Conservation (phyloP, 1,284 basidiomycete species). For the Schizopora paradoxa region DNA sequence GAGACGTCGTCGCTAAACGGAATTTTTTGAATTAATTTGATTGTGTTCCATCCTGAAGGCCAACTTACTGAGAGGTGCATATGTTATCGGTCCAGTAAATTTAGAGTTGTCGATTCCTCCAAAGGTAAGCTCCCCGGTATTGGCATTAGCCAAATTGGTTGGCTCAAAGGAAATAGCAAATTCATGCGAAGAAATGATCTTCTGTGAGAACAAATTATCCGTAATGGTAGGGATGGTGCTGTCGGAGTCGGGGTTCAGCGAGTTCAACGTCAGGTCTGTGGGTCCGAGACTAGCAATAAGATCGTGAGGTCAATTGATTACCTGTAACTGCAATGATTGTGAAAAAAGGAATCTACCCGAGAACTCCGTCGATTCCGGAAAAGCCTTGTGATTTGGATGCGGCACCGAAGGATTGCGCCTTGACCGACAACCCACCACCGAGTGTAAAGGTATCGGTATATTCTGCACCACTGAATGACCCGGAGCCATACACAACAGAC, state of each 20-base stretch:
- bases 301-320: constrained; percentile 43
- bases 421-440: constrained; percentile 25
- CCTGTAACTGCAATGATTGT: too few relatives aligned
- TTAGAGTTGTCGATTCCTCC: constrained; percentile 18
- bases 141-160: constrained; percentile 10
- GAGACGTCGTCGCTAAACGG: constrained; percentile 35
- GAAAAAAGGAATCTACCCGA: too few relatives aligned
- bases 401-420: constrained; percentile 35
- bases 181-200: constrained; percentile 36
- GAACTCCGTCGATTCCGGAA: constrained; percentile 21
- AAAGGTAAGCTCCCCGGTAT: constrained; percentile 21
- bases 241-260: constrained; percentile 12
- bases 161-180: constrained; percentile 51
- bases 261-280: constrained; percentile 23
- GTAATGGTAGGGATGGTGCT: constrained; percentile 32
- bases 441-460: constrained; percentile 25
- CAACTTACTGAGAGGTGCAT: constrained; percentile 49
- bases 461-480: constrained; percentile 44
- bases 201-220: constrained; percentile 38
- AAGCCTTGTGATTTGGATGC: constrained; percentile 34
- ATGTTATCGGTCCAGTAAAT: constrained; percentile 41
- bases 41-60: too few relatives aligned
- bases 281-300: constrained; percentile 49
- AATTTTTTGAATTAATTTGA: too few relatives aligned
- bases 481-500: constrained; percentile 40